Evolutionary conservation across 2,329 filamentous ascomycete genomes (phyloP).

Genomic region (Xylariaceae sp.): DNA sequence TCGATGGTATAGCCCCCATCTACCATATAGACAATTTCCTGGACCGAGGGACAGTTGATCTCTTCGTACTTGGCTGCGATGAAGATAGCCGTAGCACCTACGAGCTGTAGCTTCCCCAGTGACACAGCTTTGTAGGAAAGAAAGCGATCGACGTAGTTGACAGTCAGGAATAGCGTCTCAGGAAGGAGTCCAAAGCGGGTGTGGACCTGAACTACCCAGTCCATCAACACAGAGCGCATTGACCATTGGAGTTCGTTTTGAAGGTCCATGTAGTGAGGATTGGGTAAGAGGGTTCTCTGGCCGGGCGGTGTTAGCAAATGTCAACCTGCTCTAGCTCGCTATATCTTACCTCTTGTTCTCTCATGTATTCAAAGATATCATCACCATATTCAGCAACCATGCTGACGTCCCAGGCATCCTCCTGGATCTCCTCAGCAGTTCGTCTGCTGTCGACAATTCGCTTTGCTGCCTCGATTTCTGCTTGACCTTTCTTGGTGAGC

Average conservation of each 20-base stretch:
- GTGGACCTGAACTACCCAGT: constrained; percentile 97
- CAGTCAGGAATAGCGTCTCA: constrained; percentile 89
- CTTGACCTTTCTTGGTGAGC: constrained; percentile 62
- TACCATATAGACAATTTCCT: constrained; percentile 98
- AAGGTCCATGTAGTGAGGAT: constrained; percentile 91
- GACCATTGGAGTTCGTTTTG: constrained; percentile 99
- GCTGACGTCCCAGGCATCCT: constrained; percentile 88
- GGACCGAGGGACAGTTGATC: constrained; percentile 92
- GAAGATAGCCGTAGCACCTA: constrained; percentile 92
- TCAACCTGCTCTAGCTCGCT: background rate
- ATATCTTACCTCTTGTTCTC: constrained; percentile 71
- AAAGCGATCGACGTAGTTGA: constrained; percentile 98
- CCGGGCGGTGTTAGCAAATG: constrained; percentile 18
- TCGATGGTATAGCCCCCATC: constrained; percentile 84
- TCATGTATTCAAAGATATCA: constrained; percentile 93
- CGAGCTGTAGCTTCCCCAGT: constrained; percentile 88
- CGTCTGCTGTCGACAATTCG: constrained; percentile 62
- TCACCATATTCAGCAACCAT: constrained; percentile 98
- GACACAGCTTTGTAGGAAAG: constrained; percentile 93
- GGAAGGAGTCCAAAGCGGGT: constrained; percentile 84
- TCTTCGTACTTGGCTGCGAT: constrained; percentile 98
- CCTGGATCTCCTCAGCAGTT: constrained; percentile 72
- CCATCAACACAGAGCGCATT: constrained; percentile 95
- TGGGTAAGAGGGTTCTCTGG: constrained; percentile 75
- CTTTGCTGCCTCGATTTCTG: constrained; percentile 66